Base-by-base conservation (phyloP, 306 rosid species). In the Castanospermum australe region DNA sequence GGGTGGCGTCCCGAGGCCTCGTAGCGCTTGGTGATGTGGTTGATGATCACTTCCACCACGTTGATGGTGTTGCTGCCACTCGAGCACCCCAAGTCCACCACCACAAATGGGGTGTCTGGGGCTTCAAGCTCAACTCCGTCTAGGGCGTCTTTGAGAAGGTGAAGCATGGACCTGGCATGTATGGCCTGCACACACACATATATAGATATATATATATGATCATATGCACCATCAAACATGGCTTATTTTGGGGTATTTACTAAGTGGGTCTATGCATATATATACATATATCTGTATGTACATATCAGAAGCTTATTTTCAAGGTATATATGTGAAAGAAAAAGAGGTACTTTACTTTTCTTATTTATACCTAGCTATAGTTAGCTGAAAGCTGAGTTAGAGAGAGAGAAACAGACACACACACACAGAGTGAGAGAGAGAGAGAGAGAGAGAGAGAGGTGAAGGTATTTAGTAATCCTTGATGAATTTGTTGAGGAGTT, bases 151-250 rank as follows among this genome's bases (percentile, higher is more conserved):
- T 95, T 87, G 0, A 95, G 92, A 61, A 93, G 94, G 83, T 93
- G 99, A 80, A 93, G 92, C 96, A 93, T 84, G 18, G 99, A 93
- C 75, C 88, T 84, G 18, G 99, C 99, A 84, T 95, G 99, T 44
- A 69, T 81, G 25, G 99, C 99, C 98, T 95, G 84, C 86, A n/a
- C n/a, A n/a, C n/a, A n/a, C n/a, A n/a, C n/a, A 84, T 20, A 35
- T 4, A 13, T 8, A 33, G 18, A 10, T 2, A 35, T 28, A 35
- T 14, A 71, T 30, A 32, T 9, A 8, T 8, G n/a, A 55, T 8
- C 64, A 68, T 36, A 12, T n/a, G n/a, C n/a, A n/a, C n/a, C 39
- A 54, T 39, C 25, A 54, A 18, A 4, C 6, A 18, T 65, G 18
- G 45, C 2, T 55, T 47, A 21, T 32, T 15, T 51, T 57, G 2